These are phyloP conservation scores for Lactifluus subvellereus DNA, from an alignment of 768 basidiomycete species.

Conservation along the genomic window DNA sequence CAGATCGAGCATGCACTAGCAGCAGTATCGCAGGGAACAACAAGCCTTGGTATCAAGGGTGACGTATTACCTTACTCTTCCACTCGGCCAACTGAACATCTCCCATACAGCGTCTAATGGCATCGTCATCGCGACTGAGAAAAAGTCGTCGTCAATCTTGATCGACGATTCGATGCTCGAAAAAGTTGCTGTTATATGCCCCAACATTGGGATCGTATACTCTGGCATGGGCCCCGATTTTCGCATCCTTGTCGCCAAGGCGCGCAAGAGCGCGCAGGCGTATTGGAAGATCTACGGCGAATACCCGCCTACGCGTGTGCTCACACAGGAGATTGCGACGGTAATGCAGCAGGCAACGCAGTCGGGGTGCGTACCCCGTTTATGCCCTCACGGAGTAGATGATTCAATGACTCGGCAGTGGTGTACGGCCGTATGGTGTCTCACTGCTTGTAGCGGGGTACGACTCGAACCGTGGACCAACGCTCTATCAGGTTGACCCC, in stretches of 20 bases:
- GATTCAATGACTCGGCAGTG: constrained; percentile 43
- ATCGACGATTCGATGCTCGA: constrained; percentile 98
- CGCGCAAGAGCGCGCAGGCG: constrained; percentile 95
- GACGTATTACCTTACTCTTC: constrained; percentile 19
- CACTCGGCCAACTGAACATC: constrained; percentile 22
- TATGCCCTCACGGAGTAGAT: not conserved
- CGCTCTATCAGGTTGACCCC: constrained; percentile 98
- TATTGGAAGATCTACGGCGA: constrained; percentile 99
- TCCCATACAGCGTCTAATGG: constrained; percentile 81
- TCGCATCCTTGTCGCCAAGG: constrained; percentile 86
- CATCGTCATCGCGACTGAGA: constrained; percentile 98
- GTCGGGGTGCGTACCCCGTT: constrained; percentile 65
- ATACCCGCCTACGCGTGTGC: constrained; percentile 92
- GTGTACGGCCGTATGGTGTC: constrained; percentile 98
- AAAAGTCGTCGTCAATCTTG: constrained; percentile 96
- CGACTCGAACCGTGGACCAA: constrained; percentile 91
- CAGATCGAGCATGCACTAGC: constrained; percentile 99
- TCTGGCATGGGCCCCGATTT: constrained; percentile 99
- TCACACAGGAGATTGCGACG: constrained; percentile 95
- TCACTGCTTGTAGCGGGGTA: constrained; percentile 96
- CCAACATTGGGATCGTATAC: constrained; percentile 99
- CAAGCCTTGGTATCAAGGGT: constrained; percentile 99
- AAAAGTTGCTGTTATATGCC: constrained; percentile 94
- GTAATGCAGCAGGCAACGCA: constrained; percentile 99
- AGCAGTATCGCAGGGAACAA: constrained; percentile 91